Evolutionary conservation across 129 eudicot genomes (phyloP), one percentile per base, ranked within the genome.

Genomic region (Gnaphalium uliginosum): DNA sequence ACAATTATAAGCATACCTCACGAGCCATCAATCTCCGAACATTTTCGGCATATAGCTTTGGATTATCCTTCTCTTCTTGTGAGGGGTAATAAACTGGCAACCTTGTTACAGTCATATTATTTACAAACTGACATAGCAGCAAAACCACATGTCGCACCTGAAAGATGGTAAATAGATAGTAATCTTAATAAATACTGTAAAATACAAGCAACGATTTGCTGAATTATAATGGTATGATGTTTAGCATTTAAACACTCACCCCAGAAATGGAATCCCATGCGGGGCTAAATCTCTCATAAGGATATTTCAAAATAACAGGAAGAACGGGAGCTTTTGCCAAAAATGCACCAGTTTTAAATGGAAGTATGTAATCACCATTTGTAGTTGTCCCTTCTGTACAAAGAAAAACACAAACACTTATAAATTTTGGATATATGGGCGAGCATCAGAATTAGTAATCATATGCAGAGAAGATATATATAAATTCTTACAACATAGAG

Each of bases 191-290:
- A 26, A 63, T 74, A 21, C n/a, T n/a, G n/a, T n/a, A n/a, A 9
- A 29, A 29, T 1, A n/a, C n/a, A 71, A n/a, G 11, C 0, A 51
- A 10, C 18, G 4, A 6, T 4, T 66, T 37, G 39, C 53, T 21
- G n/a, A 35, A 33, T 3, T 66, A 35, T 39, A 50, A 57, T 24
- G 65, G 29, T 30, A 57, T 37, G 54, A 26, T 32, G 50, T 19
- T 13, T 5, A 10, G 41, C 68, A 24, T 64, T 22, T 56, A 62
- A 57, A 39, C 3, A 81, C 97, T 87, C 61, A 94, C 97, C 85
- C 98, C 98, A 10, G 98, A 85, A 65, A 94, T 94, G 72, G 97
- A 75, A 68, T 94, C 98, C 98, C 98, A 94, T 35, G 98, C 96
- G 72, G 98, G 98, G 86, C 98, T 90, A 57, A 94, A 90, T 85